A percentile compares a stretch with the other conserved stretches of the same genome.
phyloP scores from a whole-genome alignment of 1,284 basidiomycete genomes.

The Ceratobasidium sp. region DNA sequence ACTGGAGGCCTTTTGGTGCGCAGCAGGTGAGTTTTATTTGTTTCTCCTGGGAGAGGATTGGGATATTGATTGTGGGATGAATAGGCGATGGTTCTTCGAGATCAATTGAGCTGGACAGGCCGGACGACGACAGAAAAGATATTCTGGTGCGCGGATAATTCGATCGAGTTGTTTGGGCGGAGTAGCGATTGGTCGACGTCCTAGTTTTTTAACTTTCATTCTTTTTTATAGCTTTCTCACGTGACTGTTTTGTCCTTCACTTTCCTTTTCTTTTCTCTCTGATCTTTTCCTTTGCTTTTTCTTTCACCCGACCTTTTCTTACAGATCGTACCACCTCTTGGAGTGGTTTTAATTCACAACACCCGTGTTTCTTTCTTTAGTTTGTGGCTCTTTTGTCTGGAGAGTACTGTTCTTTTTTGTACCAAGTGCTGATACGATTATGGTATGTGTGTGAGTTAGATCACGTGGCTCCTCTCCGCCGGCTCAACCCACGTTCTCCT shows the following conservation, averaged over 20 bases:
- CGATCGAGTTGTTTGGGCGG: slow-evolving; percentile 82
- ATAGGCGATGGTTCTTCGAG: slow-evolving; percentile 90
- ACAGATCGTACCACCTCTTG: too few species aligned
- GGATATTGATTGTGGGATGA: slow-evolving; percentile 1
- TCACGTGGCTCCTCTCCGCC: too few species aligned
- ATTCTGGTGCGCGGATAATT: slow-evolving; percentile 90
- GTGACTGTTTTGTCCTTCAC: neutral
- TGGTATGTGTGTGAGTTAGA: too few species aligned
- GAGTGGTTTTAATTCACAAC: too few species aligned
- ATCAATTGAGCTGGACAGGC: slow-evolving; percentile 93
- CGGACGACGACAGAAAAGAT: slow-evolving; percentile 86
- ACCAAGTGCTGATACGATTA: too few species aligned
- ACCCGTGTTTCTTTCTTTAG: too few species aligned
- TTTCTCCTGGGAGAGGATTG: too few species aligned
- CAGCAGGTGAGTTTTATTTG: slow-evolving; percentile 45
- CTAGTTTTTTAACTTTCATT: neutral
- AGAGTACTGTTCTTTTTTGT: too few species aligned
- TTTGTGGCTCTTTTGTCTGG: too few species aligned
- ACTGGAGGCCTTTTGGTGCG: slow-evolving; percentile 90
- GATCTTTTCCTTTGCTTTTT: neutral
- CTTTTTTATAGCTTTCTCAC: neutral
- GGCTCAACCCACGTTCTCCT: too few species aligned
- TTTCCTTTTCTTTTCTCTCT: neutral
- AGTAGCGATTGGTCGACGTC: slow-evolving; percentile 77
- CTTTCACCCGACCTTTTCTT: neutral